A percentile compares a stretch with the other conserved stretches of the same genome.
Evolutionary conservation across 2,329 filamentous ascomycete genomes (phyloP).

Genomic region (Colletotrichum sp.): DNA sequence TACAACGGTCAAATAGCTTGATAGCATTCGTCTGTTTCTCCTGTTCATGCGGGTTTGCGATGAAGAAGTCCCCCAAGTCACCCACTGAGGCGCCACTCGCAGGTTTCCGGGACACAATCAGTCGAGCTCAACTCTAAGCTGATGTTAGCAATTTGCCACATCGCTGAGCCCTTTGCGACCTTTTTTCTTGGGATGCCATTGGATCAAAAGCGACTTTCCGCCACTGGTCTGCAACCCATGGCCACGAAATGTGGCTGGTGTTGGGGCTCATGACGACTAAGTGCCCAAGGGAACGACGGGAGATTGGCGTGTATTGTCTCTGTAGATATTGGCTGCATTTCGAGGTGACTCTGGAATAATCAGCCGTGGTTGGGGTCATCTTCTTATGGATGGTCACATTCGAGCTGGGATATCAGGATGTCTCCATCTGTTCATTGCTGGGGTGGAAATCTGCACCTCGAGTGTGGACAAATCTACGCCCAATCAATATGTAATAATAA

Average conservation of each 20-base stretch:
- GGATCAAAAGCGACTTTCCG: neutral
- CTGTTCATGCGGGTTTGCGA: neutral
- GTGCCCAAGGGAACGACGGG: neutral
- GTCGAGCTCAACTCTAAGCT: neutral
- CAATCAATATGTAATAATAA: fast-evolving
- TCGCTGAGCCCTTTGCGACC: neutral
- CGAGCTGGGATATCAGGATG: neutral
- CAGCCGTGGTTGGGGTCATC: neutral
- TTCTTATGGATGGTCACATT: neutral
- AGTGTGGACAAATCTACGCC: neutral
- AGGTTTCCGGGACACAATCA: neutral
- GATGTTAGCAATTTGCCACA: neutral
- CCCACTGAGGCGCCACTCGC: neutral
- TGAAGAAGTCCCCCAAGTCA: neutral
- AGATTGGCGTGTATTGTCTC: neutral
- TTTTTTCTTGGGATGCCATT: neutral
- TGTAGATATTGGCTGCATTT: neutral
- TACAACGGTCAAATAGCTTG: neutral
- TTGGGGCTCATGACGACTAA: neutral
- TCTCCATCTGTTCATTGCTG: neutral
- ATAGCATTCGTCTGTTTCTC: neutral
- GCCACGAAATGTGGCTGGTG: neutral
- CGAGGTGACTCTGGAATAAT: neutral
- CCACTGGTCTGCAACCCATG: neutral
- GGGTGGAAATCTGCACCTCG: neutral